Base-by-base conservation (phyloP, 1,284 basidiomycete species). In the Cerioporus squamosus region DNA sequence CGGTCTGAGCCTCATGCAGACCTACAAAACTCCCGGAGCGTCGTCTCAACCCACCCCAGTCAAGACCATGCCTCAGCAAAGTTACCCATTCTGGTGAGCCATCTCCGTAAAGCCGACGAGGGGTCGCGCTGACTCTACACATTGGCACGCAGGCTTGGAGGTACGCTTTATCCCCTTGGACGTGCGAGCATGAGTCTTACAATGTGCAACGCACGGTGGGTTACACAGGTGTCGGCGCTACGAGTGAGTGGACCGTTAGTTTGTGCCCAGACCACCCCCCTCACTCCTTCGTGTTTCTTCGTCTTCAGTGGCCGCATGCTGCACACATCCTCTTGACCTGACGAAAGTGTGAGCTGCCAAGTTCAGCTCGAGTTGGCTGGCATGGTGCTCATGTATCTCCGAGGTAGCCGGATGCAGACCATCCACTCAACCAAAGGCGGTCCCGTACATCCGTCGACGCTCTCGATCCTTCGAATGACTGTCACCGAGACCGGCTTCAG, bases 331-430 rank as follows among this genome's bases (percentile, higher is more conserved):
- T 29, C 75, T 95, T 47, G 93, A 95, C 73, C 79, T 94, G 55
- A 88, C 91, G 58, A 91, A 94, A 85, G 91, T 95, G 93, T 94
- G 61, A 62, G 86, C n/a, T n/a, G n/a, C n/a, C n/a, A n/a, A n/a
- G n/a, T n/a, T n/a, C n/a, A n/a, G n/a, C n/a, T n/a, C n/a, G n/a
- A n/a, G n/a, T n/a, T n/a, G 5, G 3, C 22, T 53, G 5, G n/a
- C 36, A 44, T 33, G 12, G 7, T 17, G 3, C 23, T 51, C 8
- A 36, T 45, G 18, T 22, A 22, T 60, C 20, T 33, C 23, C 46
- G 49, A 9, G n/a, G 31, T 61, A 91, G 90, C 57, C 89, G 89
- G 59, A 90, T 93, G 87, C 91, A 93, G 75, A 91, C 89, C n/a
- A 70, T 87, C 26, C 75, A 79, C 52, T 68, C 79, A 15, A 62